Base-by-base conservation (phyloP, 352 stramenopile genomes). In the Phytopythium montanum region DNA sequence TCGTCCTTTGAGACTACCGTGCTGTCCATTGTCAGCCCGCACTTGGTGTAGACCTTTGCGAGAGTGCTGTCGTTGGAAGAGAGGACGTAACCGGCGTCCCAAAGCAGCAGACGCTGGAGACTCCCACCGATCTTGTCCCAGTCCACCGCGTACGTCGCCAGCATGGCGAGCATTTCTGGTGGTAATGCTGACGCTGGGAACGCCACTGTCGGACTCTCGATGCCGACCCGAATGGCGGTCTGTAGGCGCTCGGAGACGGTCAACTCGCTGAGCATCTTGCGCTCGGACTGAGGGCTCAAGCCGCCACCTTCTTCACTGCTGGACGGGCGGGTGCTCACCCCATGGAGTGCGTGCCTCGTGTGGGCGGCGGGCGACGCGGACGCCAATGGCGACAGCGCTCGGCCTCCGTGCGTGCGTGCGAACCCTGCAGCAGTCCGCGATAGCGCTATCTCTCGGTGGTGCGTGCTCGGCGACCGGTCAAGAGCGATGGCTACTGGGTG, bases 71-170 rank as follows among this genome's bases (percentile, higher is more conserved):
- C 63, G 26, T 34, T 60, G n/a, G 49, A n/a, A n/a, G n/a, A 61
- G 55, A 71, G 48, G 8, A 87, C 60, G 45, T 71, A 81, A 12
- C 76, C 75, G 5, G 68, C 54, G 53, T 87, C 73, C 74, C 75
- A 87, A n/a, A 87, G 76, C 36, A 87, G 63, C 10, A 87, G 52
- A 14, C 71, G 75, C 61, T 88, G 79, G 49, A 84, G 33, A 16
- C 68, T 85, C 16, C 74, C 72, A 19, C 69, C 65, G 19, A 87
- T 59, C 9, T 75, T 62, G 54, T 42, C 39, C 75, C 76, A 84
- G 13, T 34, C 23, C n/a, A 84, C 25, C 6, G 48, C 13, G 23
- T 69, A 65, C 36, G 48, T 19, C 3, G 28, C 38, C 38, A 84
- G 55, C 13, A 62, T 53, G 39, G 65, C 59, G 42, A 74, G 65